A percentile compares a stretch with the other conserved stretches of the same genome.
phyloP scores from a whole-genome alignment of 2,329 filamentous ascomycete genomes.

The Escovopsis sp. region DNA sequence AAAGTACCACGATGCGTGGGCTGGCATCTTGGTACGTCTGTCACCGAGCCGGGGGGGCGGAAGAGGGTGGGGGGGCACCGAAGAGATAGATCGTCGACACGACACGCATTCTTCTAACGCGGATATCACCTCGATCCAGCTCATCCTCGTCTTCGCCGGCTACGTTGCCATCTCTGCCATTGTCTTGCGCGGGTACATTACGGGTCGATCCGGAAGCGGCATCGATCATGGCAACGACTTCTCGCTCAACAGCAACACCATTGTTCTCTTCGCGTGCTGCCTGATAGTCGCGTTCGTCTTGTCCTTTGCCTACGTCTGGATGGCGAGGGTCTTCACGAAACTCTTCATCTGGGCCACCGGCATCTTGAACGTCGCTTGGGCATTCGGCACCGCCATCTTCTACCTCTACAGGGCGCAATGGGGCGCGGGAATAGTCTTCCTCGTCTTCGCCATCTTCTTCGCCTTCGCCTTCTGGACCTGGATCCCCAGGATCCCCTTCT shows the following conservation, averaged over 20 bases:
- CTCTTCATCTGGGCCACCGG: constrained; percentile 87
- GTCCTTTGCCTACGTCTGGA: constrained; percentile 62
- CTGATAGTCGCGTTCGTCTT: constrained; percentile 60
- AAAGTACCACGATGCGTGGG: constrained; percentile 89
- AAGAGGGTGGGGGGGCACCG: too few species aligned
- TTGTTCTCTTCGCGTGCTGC: constrained; percentile 72
- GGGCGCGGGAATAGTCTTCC: constrained; percentile 74
- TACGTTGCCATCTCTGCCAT: constrained; percentile 66
- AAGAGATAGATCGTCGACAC: too few species aligned
- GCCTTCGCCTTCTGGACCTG: constrained; percentile 55
- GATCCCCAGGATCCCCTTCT: constrained; percentile 84
- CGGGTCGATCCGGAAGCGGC: constrained; percentile 47
- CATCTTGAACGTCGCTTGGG: constrained; percentile 73
- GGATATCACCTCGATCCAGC: constrained; percentile 23
- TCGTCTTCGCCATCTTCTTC: constrained; percentile 43
- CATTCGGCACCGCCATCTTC: constrained; percentile 74
- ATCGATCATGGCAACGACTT: constrained; percentile 63
- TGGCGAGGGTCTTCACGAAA: constrained; percentile 67
- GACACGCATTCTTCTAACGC: not conserved
- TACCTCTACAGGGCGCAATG: constrained; percentile 68
- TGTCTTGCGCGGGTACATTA: constrained; percentile 58
- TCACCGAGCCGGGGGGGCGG: too few species aligned
- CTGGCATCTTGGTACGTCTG: constrained; percentile 53
- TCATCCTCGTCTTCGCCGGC: constrained; percentile 56
- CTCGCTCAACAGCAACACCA: constrained; percentile 64